Base-by-base conservation (phyloP, 2,329 filamentous ascomycete genomes). In the Aspergillus novofumigatus region DNA sequence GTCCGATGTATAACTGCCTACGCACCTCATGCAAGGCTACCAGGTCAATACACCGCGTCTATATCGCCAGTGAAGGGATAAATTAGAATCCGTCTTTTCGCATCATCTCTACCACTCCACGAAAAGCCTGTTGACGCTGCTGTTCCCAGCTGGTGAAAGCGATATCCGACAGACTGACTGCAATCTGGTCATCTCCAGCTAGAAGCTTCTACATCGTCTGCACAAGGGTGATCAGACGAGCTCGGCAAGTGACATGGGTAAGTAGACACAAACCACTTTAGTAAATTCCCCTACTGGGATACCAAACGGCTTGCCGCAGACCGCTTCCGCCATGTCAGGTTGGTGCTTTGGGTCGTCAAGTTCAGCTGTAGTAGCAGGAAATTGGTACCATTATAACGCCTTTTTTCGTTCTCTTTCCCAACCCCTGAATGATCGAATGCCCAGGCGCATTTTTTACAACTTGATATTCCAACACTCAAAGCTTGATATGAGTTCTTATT, bases 291-390 rank as follows among this genome's bases (percentile, higher is more conserved):
- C 69, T 51, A 84, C 61, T 3, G 81, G 81, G 78, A 85, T 84
- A 1, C 81, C 81, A 23, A 83, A 75, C n/a, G 71, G 59, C 17
- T 75, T 63, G 1, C 80, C 81, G 54, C 78, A 14, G 14, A 35
- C 14, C 4, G 5, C 7, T 7, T 17, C 73, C 65, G 80, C 76
- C 63, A 81, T 72, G 60, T 83, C 79, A 0, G 80, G 81, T 68
- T 83, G 81, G 57, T 83, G 78, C 66, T 81, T 81, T 28, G 73
- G 73, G 57, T 84, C 81, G 58, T 83, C 81, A 26, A 84, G 67
- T 65, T 84, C 82, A 0, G 81, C 41, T 44, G 41, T 6, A 35
- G 32, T 14, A n/a, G 32, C 11, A 17, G 32, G 4, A 17, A 32
- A 32, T 32, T 4, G 14, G 29, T 32, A 32, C 14, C 29, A 2